Conservation (phyloP, 192 early-diverging fungal species). For the Backusella tuberculispora region DNA sequence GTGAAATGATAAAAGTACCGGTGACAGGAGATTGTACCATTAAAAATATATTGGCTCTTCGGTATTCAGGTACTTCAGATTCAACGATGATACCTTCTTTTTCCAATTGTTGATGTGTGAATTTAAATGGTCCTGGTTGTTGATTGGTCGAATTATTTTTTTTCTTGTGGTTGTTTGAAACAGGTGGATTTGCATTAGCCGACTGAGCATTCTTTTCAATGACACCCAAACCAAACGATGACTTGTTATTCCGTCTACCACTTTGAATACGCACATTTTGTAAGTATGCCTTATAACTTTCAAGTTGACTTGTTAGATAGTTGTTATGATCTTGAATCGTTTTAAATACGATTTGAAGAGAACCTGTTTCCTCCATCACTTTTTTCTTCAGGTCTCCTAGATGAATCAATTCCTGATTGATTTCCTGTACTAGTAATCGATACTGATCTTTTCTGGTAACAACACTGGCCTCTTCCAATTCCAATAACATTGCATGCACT, state of each 20-base stretch:
- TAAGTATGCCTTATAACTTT: constrained; percentile 92
- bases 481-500: constrained; percentile 86
- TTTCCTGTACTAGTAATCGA: constrained; percentile 82
- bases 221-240: constrained; percentile 52
- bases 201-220: constrained; percentile 56
- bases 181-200: background rate
- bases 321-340: constrained; percentile 95
- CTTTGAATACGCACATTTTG: constrained; percentile 89
- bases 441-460: constrained; percentile 73
- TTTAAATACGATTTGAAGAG: constrained; percentile 84
- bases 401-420: constrained; percentile 85
- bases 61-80: constrained; percentile 85
- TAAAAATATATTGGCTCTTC: constrained; percentile 84
- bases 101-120: constrained; percentile 81
- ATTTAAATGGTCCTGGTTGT: constrained; percentile 77
- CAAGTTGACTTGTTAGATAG: constrained; percentile 84
- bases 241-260: constrained; percentile 38
- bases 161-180: constrained; percentile 25
- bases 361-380: constrained; percentile 78
- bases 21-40: constrained; percentile 83
- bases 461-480: constrained; percentile 76
- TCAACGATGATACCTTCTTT: constrained; percentile 87
- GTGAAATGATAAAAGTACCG: constrained; percentile 86
- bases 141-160: constrained; percentile 33
- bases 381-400: constrained; percentile 87